Base-by-base conservation (phyloP, 148 eudicot genomes). In the Beta vulgaris region DNA sequence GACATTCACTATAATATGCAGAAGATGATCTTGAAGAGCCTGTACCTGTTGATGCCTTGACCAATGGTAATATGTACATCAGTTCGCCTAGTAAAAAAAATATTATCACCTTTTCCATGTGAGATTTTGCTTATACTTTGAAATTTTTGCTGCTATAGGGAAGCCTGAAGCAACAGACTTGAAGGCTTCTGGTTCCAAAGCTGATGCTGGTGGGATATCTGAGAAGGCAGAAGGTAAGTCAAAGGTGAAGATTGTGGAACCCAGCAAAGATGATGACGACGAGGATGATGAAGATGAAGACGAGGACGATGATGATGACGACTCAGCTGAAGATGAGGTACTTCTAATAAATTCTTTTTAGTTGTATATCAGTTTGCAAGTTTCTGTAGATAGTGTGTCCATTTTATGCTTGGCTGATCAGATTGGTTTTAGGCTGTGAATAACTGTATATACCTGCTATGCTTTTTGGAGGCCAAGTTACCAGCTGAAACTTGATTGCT, bases 161-260 rank as follows among this genome's bases (percentile, higher is more conserved):
- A 83, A 79, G 80, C 66, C 81, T 4, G 75, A 77, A 53, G 72
- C 64, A 51, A 76, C 71, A 70, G 72, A 66, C 72, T 80, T 43
- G 28, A 79, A 85, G 62, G 75, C 82, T 60, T 77, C 73, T 28
- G 80, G 75, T 78, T 77, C 60, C 40, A 86, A 79, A 74, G 73
- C 74, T 9, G 78, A 57, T 73, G 84, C 73, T 68, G 72, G 58
- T 31, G 26, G 32, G 63, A 84, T 79, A 68, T 35, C 74, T 74
- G 85, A 73, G 36, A 71, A 79, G 76, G 77, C 77, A 48, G 86
- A 81, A 57, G 82, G 80, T 14, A 86, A 86, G 78, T 81, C 80
- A 51, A 88, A 88, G 82, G 90, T 84, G 81, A 86, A 81, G 77
- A 85, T 79, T 61, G 87, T 84, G 68, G 90, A 87, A 70, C 89